Conservation (phyloP, 352 stramenopile species). For the Pythium phragmiticola region DNA sequence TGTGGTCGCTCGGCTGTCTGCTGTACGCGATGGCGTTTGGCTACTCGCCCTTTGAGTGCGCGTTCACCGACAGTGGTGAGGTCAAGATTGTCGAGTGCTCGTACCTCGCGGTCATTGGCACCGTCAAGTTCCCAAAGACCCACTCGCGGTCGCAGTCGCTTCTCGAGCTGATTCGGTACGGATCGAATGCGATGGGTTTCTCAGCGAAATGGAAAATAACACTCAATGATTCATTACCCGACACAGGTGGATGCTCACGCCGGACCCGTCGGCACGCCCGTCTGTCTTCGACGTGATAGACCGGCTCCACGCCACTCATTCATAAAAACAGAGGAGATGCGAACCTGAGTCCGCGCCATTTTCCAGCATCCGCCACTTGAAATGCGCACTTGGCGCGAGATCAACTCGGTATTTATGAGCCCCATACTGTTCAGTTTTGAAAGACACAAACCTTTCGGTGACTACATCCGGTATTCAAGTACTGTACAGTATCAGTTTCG, state of each 20-base stretch:
- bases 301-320: slow-evolving; percentile 42
- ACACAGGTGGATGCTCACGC: slow-evolving; percentile 66
- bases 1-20: slow-evolving; percentile 89
- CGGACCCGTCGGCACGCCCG: slow-evolving; percentile 47
- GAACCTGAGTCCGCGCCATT: slow-evolving; percentile 25
- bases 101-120: slow-evolving; percentile 84
- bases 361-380: slow-evolving; percentile 4
- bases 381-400: slow-evolving; percentile 11
- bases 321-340: slow-evolving; percentile 1
- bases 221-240: slow-evolving; percentile 16
- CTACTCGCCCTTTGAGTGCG: slow-evolving; percentile 88
- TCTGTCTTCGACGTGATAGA: slow-evolving; percentile 72
- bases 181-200: not conserved
- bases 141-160: slow-evolving; percentile 55
- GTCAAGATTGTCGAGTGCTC: slow-evolving; percentile 81
- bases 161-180: slow-evolving; percentile 70
- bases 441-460: not conserved
- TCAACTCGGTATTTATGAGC: slow-evolving; percentile 22
- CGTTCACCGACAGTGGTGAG: slow-evolving; percentile 69
- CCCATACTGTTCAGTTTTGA: slow-evolving; percentile 4
- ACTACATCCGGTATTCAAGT: slow-evolving; percentile 1
- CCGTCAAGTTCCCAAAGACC: slow-evolving; percentile 71
- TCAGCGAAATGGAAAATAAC: slow-evolving; percentile 1
- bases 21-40: slow-evolving; percentile 89
- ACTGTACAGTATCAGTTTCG: slow-evolving; percentile 12